A percentile compares a stretch with the other conserved stretches of the same genome.
Conservation (phyloP, 1,284 basidiomycete genomes). For the Tylopilus sp. region DNA sequence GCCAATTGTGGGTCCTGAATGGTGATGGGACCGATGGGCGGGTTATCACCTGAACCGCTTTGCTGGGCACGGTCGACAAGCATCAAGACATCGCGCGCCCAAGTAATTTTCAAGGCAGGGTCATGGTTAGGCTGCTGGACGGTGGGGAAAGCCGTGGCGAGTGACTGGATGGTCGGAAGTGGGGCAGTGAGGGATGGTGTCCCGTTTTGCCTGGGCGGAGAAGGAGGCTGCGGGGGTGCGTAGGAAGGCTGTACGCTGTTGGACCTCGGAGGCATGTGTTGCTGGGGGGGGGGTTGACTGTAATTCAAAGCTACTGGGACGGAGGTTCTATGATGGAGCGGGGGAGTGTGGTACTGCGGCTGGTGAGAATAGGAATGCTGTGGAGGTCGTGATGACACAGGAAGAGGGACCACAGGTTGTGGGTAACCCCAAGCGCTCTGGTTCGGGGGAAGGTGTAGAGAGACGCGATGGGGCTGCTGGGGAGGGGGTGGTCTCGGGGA, state of each 20-base stretch:
- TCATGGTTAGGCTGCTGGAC: constrained; percentile 53
- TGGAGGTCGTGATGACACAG: constrained; percentile 24
- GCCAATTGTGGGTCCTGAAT: constrained; percentile 63
- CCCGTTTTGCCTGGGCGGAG: constrained; percentile 27
- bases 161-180: constrained; percentile 55
- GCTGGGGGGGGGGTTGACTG: constrained; percentile 16
- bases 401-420: constrained; percentile 18
- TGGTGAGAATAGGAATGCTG: constrained; percentile 18
- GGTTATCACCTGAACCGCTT: constrained; percentile 40
- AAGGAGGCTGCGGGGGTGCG: constrained; percentile 25
- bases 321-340: constrained; percentile 23
- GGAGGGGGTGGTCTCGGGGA: constrained; percentile 23
- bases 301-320: constrained; percentile 13
- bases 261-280: constrained; percentile 21
- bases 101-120: constrained; percentile 59
- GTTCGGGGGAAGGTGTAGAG: constrained; percentile 16
- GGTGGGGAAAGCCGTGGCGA: constrained; percentile 44
- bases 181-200: constrained; percentile 59
- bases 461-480: constrained; percentile 21
- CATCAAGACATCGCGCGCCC: constrained; percentile 77
- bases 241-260: constrained; percentile 23
- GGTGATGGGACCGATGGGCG: constrained; percentile 46
- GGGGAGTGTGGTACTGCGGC: constrained; percentile 21
- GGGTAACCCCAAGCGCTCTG: constrained; percentile 11
- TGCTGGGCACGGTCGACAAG: constrained; percentile 65